These are phyloP conservation scores for Ananas comosus DNA, from an alignment of 176 grass and related monocot genomes.

Conservation along the genomic window DNA sequence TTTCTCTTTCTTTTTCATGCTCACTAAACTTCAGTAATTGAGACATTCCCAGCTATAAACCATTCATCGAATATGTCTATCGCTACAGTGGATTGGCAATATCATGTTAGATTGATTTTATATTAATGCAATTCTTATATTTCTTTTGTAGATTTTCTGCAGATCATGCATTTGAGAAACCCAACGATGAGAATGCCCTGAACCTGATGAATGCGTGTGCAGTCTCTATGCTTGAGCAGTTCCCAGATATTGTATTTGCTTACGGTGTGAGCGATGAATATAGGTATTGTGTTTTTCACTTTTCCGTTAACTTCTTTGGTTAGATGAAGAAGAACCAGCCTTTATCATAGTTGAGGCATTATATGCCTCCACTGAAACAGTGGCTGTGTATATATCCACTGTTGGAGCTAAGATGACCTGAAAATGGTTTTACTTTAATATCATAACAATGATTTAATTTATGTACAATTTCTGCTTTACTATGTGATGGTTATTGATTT, in stretches of 20 bases:
- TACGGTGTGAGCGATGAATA: slow-evolving; percentile 96
- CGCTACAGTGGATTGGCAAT: background rate
- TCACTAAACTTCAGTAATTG: no score
- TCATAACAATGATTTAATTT: background rate
- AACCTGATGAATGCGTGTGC: slow-evolving; percentile 72
- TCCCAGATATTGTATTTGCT: slow-evolving; percentile 77
- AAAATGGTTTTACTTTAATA: background rate
- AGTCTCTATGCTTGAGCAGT: slow-evolving; percentile 55
- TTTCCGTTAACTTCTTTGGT: background rate
- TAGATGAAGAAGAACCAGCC: background rate
- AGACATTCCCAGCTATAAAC: no score
- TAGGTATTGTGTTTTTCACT: slow-evolving; percentile 33
- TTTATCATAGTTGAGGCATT: background rate
- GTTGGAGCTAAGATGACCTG: no score
- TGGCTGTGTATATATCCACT: background rate
- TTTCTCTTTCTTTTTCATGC: no score
- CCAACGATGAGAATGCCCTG: slow-evolving; percentile 62
- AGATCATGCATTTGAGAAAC: slow-evolving; percentile 68
- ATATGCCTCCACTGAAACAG: background rate
- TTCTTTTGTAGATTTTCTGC: slow-evolving; percentile 52
- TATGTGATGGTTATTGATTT: background rate
- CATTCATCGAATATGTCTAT: no score
- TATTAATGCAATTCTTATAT: slow-evolving; percentile 7
- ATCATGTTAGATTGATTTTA: slow-evolving; percentile 9
- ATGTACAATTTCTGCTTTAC: background rate